A percentile compares a stretch with the other conserved stretches of the same genome.
Evolutionary conservation across 306 rosid genomes (phyloP).

Genomic region (Sesbania bispinosa): DNA sequence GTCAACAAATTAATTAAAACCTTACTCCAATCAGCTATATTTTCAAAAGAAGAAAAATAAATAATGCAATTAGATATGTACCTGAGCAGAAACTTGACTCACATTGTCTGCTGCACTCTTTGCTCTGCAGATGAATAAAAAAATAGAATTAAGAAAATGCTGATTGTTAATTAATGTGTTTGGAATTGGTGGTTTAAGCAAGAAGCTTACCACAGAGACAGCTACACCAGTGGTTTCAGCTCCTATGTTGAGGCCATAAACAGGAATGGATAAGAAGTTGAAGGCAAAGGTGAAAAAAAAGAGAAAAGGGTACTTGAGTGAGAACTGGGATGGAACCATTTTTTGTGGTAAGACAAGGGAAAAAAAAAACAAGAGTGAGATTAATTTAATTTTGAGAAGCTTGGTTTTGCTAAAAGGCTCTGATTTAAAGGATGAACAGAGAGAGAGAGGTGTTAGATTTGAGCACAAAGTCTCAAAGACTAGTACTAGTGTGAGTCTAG

Average conservation of each 20-base stretch:
- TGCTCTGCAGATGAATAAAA: constrained; percentile 45
- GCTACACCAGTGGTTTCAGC: constrained; percentile 61
- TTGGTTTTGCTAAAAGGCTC: constrained; percentile 25
- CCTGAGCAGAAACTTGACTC: constrained; percentile 95
- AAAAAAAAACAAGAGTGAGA: constrained; percentile 5
- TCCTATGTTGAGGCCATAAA: constrained; percentile 67
- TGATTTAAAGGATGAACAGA: constrained; percentile 19
- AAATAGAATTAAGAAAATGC: neutral
- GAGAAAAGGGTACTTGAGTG: constrained; percentile 29
- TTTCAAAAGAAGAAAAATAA: neutral
- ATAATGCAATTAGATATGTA: constrained; percentile 11
- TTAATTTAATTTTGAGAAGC: constrained; percentile 7
- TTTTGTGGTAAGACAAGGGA: neutral
- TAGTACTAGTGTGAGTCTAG: no score
- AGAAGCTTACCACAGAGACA: constrained; percentile 49
- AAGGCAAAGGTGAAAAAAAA: constrained; percentile 19
- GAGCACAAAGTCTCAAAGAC: neutral
- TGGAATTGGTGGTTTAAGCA: neutral
- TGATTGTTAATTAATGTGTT: neutral
- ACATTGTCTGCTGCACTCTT: constrained; percentile 77
- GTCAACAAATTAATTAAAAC: neutral
- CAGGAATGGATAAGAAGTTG: constrained; percentile 22
- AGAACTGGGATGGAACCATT: constrained; percentile 35
- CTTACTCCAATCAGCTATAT: neutral
- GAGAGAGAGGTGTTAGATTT: neutral